Conservation (phyloP, 2,329 filamentous ascomycete species). For the Fusarium anguioides region DNA sequence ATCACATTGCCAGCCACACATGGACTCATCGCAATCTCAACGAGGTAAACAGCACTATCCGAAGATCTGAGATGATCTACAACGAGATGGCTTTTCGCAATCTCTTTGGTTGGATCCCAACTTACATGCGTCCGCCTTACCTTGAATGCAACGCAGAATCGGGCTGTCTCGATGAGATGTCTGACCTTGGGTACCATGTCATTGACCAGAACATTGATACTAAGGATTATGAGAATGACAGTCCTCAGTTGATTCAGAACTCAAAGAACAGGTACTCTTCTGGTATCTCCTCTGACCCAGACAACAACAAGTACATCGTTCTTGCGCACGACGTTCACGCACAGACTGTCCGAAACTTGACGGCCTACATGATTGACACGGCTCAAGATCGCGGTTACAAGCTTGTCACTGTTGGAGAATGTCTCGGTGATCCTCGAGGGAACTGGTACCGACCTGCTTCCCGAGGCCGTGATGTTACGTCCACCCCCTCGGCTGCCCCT, state of each 20-base stretch:
- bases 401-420: constrained; percentile 67
- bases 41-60: constrained; percentile 48
- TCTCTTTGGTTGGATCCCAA: constrained; percentile 55
- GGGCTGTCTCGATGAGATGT: constrained; percentile 53
- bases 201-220: constrained; percentile 69
- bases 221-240: constrained; percentile 67
- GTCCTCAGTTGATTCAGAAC: constrained; percentile 59
- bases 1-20: constrained; percentile 61
- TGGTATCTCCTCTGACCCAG: constrained; percentile 49
- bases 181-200: constrained; percentile 64
- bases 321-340: constrained; percentile 65
- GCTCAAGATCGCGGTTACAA: constrained; percentile 56
- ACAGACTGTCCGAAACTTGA: constrained; percentile 57
- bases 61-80: constrained; percentile 55
- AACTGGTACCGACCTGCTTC: constrained; percentile 62
- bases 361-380: constrained; percentile 56
- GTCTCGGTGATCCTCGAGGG: constrained; percentile 61
- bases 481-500: constrained; percentile 12
- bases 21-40: constrained; percentile 60
- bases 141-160: constrained; percentile 55
- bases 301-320: constrained; percentile 57
- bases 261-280: constrained; percentile 55
- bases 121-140: constrained; percentile 59
- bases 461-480: constrained; percentile 20
- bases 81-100: constrained; percentile 59